Percentiles rank a stretch among this genome's conserved stretches.
Evolutionary conservation across 1,284 basidiomycete genomes (phyloP).

Genomic region (Irpex sp.): DNA sequence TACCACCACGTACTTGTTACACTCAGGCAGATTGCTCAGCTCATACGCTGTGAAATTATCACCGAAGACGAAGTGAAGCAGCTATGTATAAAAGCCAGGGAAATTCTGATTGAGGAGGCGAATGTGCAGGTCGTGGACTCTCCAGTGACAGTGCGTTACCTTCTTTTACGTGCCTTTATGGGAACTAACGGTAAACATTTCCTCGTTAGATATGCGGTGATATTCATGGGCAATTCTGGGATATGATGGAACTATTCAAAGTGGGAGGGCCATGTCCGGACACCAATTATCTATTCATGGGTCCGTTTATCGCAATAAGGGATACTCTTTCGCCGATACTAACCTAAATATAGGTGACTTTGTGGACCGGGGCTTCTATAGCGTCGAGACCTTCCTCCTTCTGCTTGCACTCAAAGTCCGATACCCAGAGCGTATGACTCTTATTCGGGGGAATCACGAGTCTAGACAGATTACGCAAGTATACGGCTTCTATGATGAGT

Average conservation of each 20-base stretch:
- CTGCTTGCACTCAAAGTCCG: constrained; percentile 95
- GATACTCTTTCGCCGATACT: background rate
- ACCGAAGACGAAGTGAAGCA: constrained; percentile 91
- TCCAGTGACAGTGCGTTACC: constrained; percentile 81
- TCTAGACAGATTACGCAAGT: constrained; percentile 99
- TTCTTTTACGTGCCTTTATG: background rate
- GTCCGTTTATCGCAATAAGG: constrained; percentile 41
- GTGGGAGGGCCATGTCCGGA: constrained; percentile 94
- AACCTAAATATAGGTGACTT: constrained; percentile 69
- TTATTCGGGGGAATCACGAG: constrained; percentile 98
- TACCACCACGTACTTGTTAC: background rate
- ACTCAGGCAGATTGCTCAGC: constrained; percentile 82
- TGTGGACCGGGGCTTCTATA: constrained; percentile 96
- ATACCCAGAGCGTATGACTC: constrained; percentile 95
- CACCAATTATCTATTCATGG: constrained; percentile 99
- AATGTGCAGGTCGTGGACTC: constrained; percentile 97
- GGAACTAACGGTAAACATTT: background rate
- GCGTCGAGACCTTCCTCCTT: constrained; percentile 94
- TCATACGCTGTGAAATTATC: constrained; percentile 88
- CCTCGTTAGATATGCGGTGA: constrained; percentile 90
- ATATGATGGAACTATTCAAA: constrained; percentile 95
- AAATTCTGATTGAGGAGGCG: constrained; percentile 95
- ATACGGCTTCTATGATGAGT: constrained; percentile 99
- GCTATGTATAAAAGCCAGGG: constrained; percentile 92
- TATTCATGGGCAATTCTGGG: constrained; percentile 98